A percentile compares a stretch with the other conserved stretches of the same genome.
phyloP scores from a whole-genome alignment of 306 rosid genomes.

The Lathyrus sativus region DNA sequence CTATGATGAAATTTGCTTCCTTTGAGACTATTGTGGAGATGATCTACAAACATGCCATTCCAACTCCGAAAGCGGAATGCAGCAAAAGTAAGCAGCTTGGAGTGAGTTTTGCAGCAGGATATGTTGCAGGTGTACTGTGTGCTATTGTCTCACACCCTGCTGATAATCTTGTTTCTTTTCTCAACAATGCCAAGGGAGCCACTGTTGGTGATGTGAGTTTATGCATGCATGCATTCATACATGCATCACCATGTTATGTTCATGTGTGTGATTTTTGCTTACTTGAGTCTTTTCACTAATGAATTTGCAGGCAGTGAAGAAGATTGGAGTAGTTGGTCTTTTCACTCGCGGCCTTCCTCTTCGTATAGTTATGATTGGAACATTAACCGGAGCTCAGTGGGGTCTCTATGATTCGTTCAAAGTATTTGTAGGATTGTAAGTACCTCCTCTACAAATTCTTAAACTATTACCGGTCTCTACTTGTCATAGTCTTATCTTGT shows the following conservation, averaged over 20 bases:
- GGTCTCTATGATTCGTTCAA: slow-evolving; percentile 67
- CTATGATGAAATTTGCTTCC: slow-evolving; percentile 84
- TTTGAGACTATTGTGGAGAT: slow-evolving; percentile 71
- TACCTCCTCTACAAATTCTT: slow-evolving; percentile 1
- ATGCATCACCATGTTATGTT: background rate
- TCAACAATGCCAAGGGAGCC: slow-evolving; percentile 80
- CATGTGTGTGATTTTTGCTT: slow-evolving; percentile 31
- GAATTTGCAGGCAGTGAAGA: slow-evolving; percentile 63
- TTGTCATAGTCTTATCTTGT: background rate
- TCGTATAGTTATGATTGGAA: slow-evolving; percentile 79
- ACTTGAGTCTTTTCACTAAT: slow-evolving; percentile 19
- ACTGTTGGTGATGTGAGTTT: slow-evolving; percentile 75
- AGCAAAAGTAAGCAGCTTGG: slow-evolving; percentile 69
- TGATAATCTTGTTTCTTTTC: slow-evolving; percentile 80
- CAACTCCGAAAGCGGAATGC: slow-evolving; percentile 66
- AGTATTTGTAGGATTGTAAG: slow-evolving; percentile 80
- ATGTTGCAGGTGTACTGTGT: slow-evolving; percentile 69
- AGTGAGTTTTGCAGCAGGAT: slow-evolving; percentile 75
- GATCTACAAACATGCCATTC: slow-evolving; percentile 63
- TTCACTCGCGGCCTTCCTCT: slow-evolving; percentile 85
- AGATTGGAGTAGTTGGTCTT: slow-evolving; percentile 63
- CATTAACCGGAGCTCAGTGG: slow-evolving; percentile 77
- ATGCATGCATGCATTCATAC: background rate
- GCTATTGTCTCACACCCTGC: slow-evolving; percentile 81
- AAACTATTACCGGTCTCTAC: background rate